Conservation (phyloP, 768 basidiomycete species). For the Naganishia vishniacii region DNA sequence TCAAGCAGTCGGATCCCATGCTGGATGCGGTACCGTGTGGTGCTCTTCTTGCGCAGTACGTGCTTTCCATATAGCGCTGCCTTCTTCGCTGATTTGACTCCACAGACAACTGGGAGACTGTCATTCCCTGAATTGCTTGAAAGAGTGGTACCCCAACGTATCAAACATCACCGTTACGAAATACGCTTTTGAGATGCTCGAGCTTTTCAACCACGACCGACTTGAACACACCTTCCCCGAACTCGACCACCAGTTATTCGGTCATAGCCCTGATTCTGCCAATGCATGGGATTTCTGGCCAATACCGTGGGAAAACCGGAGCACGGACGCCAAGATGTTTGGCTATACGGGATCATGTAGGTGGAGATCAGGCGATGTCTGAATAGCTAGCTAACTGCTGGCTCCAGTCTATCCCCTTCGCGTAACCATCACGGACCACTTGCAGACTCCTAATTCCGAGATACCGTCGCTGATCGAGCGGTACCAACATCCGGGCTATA, state of each 20-base stretch:
- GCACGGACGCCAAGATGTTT: constrained; percentile 39
- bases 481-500: constrained; percentile 43
- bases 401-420: constrained; percentile 43
- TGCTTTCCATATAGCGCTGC: constrained; percentile 28
- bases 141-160: constrained; percentile 44
- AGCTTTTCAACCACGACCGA: constrained; percentile 38
- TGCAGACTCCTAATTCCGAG: constrained; percentile 16
- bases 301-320: constrained; percentile 36
- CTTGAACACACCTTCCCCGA: constrained; percentile 34
- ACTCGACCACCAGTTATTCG: constrained; percentile 42
- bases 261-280: constrained; percentile 45
- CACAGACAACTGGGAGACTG: constrained; percentile 44
- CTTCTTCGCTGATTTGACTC: neutral
- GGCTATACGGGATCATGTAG: constrained; percentile 47
- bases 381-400: neutral
- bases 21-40: constrained; percentile 45
- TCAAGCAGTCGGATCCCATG: constrained; percentile 38
- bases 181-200: constrained; percentile 46
- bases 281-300: constrained; percentile 49
- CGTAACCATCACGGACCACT: constrained; percentile 36
- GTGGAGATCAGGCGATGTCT: constrained; percentile 22
- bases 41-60: constrained; percentile 42
- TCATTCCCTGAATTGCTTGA: constrained; percentile 37
- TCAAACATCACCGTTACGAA: constrained; percentile 48
- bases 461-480: constrained; percentile 30